Conservation (phyloP, 2,329 filamentous ascomycete genomes). For the Talaromyces sp. region DNA sequence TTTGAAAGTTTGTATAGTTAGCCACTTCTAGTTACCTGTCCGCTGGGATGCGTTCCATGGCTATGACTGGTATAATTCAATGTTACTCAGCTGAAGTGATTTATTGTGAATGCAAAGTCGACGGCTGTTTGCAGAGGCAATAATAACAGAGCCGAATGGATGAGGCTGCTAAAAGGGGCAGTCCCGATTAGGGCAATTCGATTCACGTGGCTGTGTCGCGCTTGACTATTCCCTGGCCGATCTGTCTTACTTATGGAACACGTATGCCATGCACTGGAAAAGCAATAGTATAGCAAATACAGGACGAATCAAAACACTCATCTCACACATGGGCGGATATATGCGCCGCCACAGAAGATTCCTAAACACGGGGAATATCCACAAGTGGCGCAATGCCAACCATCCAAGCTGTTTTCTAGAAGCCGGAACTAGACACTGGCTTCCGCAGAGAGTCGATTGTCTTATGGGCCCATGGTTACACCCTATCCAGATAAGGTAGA, state of each 20-base stretch:
- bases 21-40: too few relatives aligned
- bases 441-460: not conserved
- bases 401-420: not conserved
- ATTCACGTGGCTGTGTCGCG: slow-evolving; percentile 12
- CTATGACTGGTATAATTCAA: slow-evolving; percentile 63
- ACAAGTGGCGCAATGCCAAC: not conserved
- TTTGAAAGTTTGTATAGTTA: too few relatives aligned
- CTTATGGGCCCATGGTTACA: not conserved
- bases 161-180: not conserved
- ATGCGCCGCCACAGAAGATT: not conserved
- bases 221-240: slow-evolving; percentile 5
- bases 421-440: not conserved
- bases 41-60: slow-evolving; percentile 79
- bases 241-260: not conserved
- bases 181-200: not conserved
- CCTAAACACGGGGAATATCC: not conserved
- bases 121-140: not conserved
- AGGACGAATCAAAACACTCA: not conserved
- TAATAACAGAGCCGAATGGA: not conserved
- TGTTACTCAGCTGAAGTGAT: not conserved
- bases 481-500: not conserved
- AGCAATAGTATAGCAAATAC: not conserved
- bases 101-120: not conserved
- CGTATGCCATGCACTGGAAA: not conserved
- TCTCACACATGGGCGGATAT: slow-evolving; percentile 1